Base-by-base conservation (phyloP, 179 eudicot genomes). In the Beta corolliflora region DNA sequence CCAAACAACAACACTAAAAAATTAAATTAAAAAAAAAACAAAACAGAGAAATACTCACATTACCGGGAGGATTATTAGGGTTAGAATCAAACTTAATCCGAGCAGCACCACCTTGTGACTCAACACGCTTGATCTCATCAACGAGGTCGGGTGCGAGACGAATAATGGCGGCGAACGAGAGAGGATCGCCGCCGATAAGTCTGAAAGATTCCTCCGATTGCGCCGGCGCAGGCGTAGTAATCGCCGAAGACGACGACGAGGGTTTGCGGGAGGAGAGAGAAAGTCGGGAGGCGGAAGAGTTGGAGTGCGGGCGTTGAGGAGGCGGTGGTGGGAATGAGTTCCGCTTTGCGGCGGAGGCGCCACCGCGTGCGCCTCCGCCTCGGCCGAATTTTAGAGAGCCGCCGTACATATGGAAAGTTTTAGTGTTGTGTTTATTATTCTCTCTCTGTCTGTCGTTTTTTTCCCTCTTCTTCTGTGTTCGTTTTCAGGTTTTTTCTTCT, bases 101-200 rank as follows among this genome's bases (percentile, higher is more conserved):
- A 6, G 95, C 97, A 11, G 88, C 80, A n/a, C 90, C 91, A 14
- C 97, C 97, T 59, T 84, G 87, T 21, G 89, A 84, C 87, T 96
- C 99, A 7, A 86, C 88, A 53, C 97, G 91, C 88, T 84, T 91
- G 88, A 96, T 93, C 90, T 96, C 97, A 12, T 91, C 97, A 5
- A 94, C 89, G 0, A 96, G 92, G 86, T 91, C 95, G 5, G 99
- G 97, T 29, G 88, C 84, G 5, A 96, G 91, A 55, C 92, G 81
- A 60, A 96, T 90, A 15, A 91, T 89, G 83, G 97, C 91, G 44
- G 92, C 98, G 76, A 89, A 93, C 46, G 93, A 81, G 53, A 88
- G 86, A 48, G 92, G 87, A 53, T 85, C 86, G 10, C 89, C 89
- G 54, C 88, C 76, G 45, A 91, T 89, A 3, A 96, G 86, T 61